Conservation (phyloP, 2,329 filamentous ascomycete genomes). For the Ophiobolus disseminans region DNA sequence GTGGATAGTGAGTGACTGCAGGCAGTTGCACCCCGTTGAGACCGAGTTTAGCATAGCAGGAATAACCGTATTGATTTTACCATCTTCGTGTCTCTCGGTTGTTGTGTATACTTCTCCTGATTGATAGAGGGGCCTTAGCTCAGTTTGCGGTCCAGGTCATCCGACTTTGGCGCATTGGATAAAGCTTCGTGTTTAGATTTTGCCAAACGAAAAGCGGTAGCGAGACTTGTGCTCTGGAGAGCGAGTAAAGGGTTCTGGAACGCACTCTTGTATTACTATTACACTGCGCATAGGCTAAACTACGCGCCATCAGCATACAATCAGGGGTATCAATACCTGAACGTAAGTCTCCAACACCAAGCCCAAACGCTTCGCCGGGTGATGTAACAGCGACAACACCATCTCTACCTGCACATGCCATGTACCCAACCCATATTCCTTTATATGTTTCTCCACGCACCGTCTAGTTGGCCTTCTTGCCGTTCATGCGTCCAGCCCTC, state of each 20-base stretch:
- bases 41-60: too few species aligned
- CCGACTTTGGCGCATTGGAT: too few species aligned
- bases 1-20: too few species aligned
- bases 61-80: too few species aligned
- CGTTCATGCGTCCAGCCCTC: conserved; percentile 27
- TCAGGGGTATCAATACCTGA: conserved; percentile 10
- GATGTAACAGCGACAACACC: not conserved
- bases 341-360: not conserved
- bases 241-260: not conserved
- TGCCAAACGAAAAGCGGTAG: too few species aligned
- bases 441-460: not conserved
- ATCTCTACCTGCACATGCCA: not conserved
- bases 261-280: conserved; percentile 1
- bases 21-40: too few species aligned
- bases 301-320: conserved; percentile 1
- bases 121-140: too few species aligned
- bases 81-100: too few species aligned
- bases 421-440: not conserved
- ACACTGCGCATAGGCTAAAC: not conserved
- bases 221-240: too few species aligned
- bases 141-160: too few species aligned
- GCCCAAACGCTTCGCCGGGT: not conserved
- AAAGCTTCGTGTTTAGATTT: too few species aligned
- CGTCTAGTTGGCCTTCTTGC: conserved; percentile 44
- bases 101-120: too few species aligned